Evolutionary conservation across 2,329 filamentous ascomycete genomes (phyloP), one percentile per base, ranked within the genome.

Genomic region (Pseudopithomyces maydicus): DNA sequence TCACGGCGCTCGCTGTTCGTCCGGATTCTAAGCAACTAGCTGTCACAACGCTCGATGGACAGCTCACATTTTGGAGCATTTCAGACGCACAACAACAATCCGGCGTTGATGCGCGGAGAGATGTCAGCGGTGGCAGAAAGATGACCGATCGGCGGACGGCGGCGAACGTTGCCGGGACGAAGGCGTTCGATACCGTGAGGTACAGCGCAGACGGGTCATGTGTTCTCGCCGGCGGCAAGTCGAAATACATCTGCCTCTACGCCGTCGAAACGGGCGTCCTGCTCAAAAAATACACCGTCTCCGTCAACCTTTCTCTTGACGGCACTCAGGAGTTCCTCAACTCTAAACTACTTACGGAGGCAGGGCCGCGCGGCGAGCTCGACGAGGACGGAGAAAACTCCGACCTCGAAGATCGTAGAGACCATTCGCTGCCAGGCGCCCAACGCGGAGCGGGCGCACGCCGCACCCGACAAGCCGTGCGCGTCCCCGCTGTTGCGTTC

Each of bases 211-310:
- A 99, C 72, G 95, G 95, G 12, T 90, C 87, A 60, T 97, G 95
- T 68, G 82, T 99, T 11, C 81, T 99, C 39, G 95, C 94, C 0
- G 93, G 87, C 46, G 95, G 95, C 32, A 97, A 95, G 81, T 97
- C 92, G 87, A 99, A 99, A 79, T 97, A 96, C 76, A 97, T 99
- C 51, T 98, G 95, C 73, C 78, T 99, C 56, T 99, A 99, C 78
- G 94, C 96, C n/a, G 91, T 96, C 32, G 88, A 88, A 56, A 96
- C 94, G 0, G 92, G 95, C 74, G 92, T 95, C 0, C 80, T 99
- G 11, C 81, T 98, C 54, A 97, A 96, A 75, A 97, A 97, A 73
- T 99, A 90, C 72, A 97, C 94, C 1, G 93, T 98, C 69, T 96
- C 91, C 66, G 86, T 97, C 70, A 99, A 99, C 76, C 82, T 97